These are phyloP conservation scores for Aureobasidium namibiae DNA, from an alignment of 2,329 filamentous ascomycete genomes.

Conservation along the genomic window DNA sequence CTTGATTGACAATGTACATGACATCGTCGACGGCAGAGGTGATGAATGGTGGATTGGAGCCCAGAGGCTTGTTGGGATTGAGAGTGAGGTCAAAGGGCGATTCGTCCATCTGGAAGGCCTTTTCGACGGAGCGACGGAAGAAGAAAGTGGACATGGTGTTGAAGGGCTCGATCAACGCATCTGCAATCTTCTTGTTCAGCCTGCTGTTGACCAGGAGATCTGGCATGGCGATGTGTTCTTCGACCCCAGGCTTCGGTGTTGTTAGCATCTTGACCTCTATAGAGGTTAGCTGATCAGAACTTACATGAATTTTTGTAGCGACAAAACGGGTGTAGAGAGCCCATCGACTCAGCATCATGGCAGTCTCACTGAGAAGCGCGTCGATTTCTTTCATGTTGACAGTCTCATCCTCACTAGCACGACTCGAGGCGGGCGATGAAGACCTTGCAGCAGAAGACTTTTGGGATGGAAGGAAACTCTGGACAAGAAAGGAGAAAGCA, in stretches of 20 bases:
- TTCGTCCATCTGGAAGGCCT: constrained; percentile 95
- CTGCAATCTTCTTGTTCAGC: constrained; percentile 67
- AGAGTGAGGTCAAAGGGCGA: constrained; percentile 71
- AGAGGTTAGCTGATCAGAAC: constrained; percentile 21
- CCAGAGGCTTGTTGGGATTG: constrained; percentile 61
- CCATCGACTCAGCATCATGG: constrained; percentile 88
- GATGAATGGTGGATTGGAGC: constrained; percentile 78
- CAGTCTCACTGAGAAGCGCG: constrained; percentile 74
- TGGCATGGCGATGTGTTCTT: constrained; percentile 52
- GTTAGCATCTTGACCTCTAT: not conserved
- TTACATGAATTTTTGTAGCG: constrained; percentile 66
- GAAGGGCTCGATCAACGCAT: constrained; percentile 70
- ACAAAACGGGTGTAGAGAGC: constrained; percentile 86
- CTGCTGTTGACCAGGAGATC: constrained; percentile 70
- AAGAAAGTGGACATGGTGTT: constrained; percentile 93
- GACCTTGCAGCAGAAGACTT: constrained; percentile 56
- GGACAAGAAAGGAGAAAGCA: constrained; percentile 91
- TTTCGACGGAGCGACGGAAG: constrained; percentile 91
- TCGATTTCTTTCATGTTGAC: constrained; percentile 98
- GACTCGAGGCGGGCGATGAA: constrained; percentile 59
- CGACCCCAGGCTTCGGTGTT: not conserved
- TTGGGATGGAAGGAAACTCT: constrained; percentile 76
- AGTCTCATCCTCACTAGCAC: constrained; percentile 69
- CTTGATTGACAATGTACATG: constrained; percentile 97
- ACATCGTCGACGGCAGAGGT: constrained; percentile 95